phyloP scores from a whole-genome alignment of 2,329 filamentous ascomycete genomes.

The Fusarium multiceps region DNA sequence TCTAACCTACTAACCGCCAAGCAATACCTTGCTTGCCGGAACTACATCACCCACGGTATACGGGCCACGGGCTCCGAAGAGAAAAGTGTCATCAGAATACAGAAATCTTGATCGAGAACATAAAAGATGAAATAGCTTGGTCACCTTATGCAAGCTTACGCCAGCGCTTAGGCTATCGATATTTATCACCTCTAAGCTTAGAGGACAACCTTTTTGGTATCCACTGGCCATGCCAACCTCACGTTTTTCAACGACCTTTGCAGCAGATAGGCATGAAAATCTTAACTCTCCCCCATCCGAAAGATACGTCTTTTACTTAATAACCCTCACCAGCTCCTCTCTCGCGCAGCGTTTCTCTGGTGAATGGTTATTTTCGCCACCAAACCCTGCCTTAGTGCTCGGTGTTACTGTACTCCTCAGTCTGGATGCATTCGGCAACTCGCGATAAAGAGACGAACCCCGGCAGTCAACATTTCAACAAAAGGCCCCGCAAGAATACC shows the following conservation, averaged over 20 bases:
- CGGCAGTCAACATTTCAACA: conserved; percentile 17
- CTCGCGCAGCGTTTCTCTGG: conserved; percentile 24
- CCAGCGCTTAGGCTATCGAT: not conserved
- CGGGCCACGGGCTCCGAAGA: not conserved
- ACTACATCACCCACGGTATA: conserved; percentile 29
- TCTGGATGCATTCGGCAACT: conserved; percentile 2
- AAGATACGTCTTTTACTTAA: conserved; percentile 20
- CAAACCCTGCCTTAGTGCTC: conserved; percentile 16
- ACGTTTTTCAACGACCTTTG: conserved; percentile 36
- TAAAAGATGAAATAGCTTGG: not conserved
- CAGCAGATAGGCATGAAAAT: conserved; percentile 26
- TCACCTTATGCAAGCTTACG: not conserved
- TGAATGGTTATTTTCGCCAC: conserved; percentile 21
- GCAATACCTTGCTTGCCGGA: conserved; percentile 15
- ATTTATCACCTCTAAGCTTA: not conserved
- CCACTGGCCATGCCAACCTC: conserved; percentile 13
- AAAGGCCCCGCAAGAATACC: conserved; percentile 8
- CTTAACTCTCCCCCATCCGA: conserved; percentile 24
- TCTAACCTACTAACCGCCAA: conserved; percentile 26
- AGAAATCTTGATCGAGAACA: not conserved
- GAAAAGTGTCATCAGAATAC: not conserved
- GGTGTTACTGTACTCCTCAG: conserved; percentile 29
- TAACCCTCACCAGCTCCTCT: conserved; percentile 20
- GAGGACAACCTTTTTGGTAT: not conserved
- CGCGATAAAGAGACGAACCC: not conserved